Percentiles rank a stretch among this genome's conserved stretches.
phyloP scores from a whole-genome alignment of 257 asterid species.

The Ajuga chamaepitys region DNA sequence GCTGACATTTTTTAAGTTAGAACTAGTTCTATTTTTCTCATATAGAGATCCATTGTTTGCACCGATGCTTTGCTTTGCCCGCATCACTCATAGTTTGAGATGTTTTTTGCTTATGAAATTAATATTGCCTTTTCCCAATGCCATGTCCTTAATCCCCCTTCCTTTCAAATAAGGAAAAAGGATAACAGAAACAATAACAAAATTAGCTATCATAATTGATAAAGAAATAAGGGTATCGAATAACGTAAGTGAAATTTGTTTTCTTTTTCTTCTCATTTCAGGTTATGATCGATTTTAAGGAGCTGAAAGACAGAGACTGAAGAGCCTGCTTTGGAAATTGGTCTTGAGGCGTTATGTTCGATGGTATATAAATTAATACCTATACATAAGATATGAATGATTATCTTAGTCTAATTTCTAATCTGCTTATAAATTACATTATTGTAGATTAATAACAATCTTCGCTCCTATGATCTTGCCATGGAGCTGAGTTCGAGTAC shows the following conservation, averaged over 20 bases:
- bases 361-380: constrained; percentile 46
- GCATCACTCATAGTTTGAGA: too few species aligned
- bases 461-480: constrained; percentile 83
- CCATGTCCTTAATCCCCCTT: neutral
- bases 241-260: neutral
- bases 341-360: constrained; percentile 93
- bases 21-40: too few species aligned
- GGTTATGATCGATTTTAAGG: constrained; percentile 99
- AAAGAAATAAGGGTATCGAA: neutral
- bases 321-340: constrained; percentile 99
- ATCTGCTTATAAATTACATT: constrained; percentile 17
- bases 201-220: neutral
- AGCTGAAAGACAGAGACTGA: constrained; percentile 88
- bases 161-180: neutral
- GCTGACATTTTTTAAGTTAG: too few species aligned
- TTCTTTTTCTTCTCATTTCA: constrained; percentile 23
- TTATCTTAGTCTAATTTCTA: neutral
- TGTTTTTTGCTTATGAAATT: neutral
- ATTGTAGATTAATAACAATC: constrained; percentile 78
- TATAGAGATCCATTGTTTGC: too few species aligned
- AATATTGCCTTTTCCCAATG: neutral
- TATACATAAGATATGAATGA: neutral
- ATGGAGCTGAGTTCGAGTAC: constrained; percentile 89
- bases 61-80: too few species aligned
- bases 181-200: neutral